Base-by-base conservation (phyloP, 352 stramenopile species). In the Globisporangium yorkense region DNA sequence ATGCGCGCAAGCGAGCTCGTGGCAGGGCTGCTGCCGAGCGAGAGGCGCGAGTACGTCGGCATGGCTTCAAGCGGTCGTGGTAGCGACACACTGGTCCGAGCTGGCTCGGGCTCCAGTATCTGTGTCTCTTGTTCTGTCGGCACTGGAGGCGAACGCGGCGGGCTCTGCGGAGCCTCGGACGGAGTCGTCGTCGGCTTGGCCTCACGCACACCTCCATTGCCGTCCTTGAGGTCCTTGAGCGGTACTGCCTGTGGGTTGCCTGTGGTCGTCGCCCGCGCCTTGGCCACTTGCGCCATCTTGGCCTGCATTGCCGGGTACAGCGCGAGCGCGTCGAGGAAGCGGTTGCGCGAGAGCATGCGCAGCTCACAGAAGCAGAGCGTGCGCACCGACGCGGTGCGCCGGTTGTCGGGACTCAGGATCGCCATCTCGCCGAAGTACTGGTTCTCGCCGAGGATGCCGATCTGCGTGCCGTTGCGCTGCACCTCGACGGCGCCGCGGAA, bases 351-450 rank as follows among this genome's bases (percentile, higher is more conserved):
- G 39, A 92, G 77, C 79, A 92, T 89, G 10, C 81, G 81, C 58
- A 92, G 59, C 47, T 92, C 81, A 31, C 79, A 92, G 65, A 92
- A 92, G 72, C 79, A 89, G 0, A 92, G 65, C 0, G 81, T 92
- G 9, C 77, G 75, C 33, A 92, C 81, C 3, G 81, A 88, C 12
- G 81, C 81, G 2, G 77, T 89, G 27, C 79, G 74, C 39, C 84
- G 67, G 48, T 77, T 89, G 55, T 89, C 87, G 39, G 84, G 68
- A 52, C 87, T 92, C 5, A 92, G 65, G 47, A 92, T 89, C 47
- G 81, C 81, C 81, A 92, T 92, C 51, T 92, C 81, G 29, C 81
- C 81, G 66, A 92, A 92, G 67, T 92, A 92, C 65, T 92, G 81
- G 54, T 89, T 89, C 57, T 92, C 72, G 24, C 77, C 77, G 2